Conservation (phyloP, 139 green algal genomes). For the Pseudopediastrum boryanum region DNA sequence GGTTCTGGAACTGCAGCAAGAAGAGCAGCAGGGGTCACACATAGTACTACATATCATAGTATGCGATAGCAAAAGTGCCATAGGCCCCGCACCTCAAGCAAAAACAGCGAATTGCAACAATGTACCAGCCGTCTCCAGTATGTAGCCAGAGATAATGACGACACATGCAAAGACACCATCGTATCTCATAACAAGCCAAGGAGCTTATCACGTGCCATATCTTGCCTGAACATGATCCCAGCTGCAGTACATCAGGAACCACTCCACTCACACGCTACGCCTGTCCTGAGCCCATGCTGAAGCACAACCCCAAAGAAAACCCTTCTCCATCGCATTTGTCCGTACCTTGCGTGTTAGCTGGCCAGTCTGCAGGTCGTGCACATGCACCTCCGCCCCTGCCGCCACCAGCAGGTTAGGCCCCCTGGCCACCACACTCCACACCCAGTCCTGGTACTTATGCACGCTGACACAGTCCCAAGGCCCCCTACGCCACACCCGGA, state of each 20-base stretch:
- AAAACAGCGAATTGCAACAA: not conserved
- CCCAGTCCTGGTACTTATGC: conserved; percentile 70
- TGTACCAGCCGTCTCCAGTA: not conserved
- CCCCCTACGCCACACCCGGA: conserved; percentile 55
- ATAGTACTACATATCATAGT: no score
- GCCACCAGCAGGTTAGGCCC: conserved; percentile 53
- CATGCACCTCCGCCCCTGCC: conserved; percentile 43
- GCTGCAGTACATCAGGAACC: no score
- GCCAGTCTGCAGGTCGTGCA: conserved; percentile 44
- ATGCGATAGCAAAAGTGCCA: no score
- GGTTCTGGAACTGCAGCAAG: conserved; percentile 39
- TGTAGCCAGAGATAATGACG: not conserved
- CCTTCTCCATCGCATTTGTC: not conserved
- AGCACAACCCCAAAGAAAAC: not conserved
- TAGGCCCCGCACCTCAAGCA: not conserved
- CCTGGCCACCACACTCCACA: conserved; percentile 51
- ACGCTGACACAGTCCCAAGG: conserved; percentile 35
- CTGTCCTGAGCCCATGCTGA: not conserved
- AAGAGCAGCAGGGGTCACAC: not conserved
- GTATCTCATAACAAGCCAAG: not conserved
- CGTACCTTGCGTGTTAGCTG: conserved; percentile 32
- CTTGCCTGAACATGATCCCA: no score
- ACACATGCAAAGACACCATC: not conserved
- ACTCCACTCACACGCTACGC: not conserved
- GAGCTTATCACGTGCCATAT: not conserved